Conservation (phyloP, 2,329 filamentous ascomycete species). For the Thelonectria discophora region DNA sequence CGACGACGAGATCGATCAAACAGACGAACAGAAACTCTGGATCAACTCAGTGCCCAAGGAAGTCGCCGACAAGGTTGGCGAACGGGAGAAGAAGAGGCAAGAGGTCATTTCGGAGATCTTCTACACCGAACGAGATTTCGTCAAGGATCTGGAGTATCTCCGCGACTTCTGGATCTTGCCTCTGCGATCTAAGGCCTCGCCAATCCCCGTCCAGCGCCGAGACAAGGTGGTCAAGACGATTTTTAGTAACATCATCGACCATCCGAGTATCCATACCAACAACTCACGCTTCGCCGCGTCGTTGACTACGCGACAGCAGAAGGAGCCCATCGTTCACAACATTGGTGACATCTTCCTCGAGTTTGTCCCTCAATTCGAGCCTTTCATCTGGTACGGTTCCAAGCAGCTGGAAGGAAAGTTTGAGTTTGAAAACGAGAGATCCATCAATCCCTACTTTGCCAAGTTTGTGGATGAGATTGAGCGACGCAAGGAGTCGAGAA, state of each 20-base stretch:
- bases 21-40: constrained; percentile 97
- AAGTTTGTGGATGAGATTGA: constrained; percentile 98
- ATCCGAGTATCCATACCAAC: constrained; percentile 82
- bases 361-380: constrained; percentile 90
- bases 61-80: constrained; percentile 86
- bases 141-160: constrained; percentile 97
- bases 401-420: constrained; percentile 97
- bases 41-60: constrained; percentile 98
- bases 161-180: constrained; percentile 99
- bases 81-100: constrained; percentile 95
- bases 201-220: constrained; percentile 85
- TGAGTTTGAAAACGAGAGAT: constrained; percentile 96
- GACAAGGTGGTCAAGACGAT: constrained; percentile 94
- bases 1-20: constrained; percentile 84
- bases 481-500: constrained; percentile 92
- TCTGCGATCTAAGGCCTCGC: constrained; percentile 81
- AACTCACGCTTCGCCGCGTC: constrained; percentile 88
- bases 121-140: constrained; percentile 98
- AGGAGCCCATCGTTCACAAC: constrained; percentile 85
- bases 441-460: constrained; percentile 82
- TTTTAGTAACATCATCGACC: constrained; percentile 93
- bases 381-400: constrained; percentile 95
- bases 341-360: constrained; percentile 95
- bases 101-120: constrained; percentile 98
- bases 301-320: constrained; percentile 90